These are phyloP conservation scores for cucumber (Cucumis sativus) DNA, from an alignment of 306 rosid species.

Conservation along the genomic window Cucumber_9930_V3 NC_026655.2:16089501-16090000, in stretches of 20 bases:
- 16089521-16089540: not conserved
- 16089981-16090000: not conserved
- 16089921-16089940: conserved; percentile 71
- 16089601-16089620: conserved; percentile 29
- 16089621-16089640: conserved; percentile 22
- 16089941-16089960: conserved; percentile 84
- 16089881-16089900: conserved; percentile 28
- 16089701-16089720: conserved; percentile 27
- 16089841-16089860: not conserved
- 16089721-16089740: conserved; percentile 10
- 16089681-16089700: conserved; percentile 17
- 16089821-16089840: not conserved
- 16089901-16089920: conserved; percentile 86
- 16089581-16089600: conserved; percentile 54
- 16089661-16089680: conserved; percentile 16
- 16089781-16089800: conserved; percentile 39
- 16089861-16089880: conserved; percentile 4
- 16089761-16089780: conserved; percentile 29
- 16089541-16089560: not conserved
- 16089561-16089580: conserved; percentile 18
- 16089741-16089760: conserved; percentile 41
- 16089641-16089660: conserved; percentile 14
- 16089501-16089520: not conserved
- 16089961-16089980: conserved; percentile 60
- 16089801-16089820: not conserved